Base-by-base conservation (phyloP, 1,284 basidiomycete genomes). In the Ganoderma resinaceum region DNA sequence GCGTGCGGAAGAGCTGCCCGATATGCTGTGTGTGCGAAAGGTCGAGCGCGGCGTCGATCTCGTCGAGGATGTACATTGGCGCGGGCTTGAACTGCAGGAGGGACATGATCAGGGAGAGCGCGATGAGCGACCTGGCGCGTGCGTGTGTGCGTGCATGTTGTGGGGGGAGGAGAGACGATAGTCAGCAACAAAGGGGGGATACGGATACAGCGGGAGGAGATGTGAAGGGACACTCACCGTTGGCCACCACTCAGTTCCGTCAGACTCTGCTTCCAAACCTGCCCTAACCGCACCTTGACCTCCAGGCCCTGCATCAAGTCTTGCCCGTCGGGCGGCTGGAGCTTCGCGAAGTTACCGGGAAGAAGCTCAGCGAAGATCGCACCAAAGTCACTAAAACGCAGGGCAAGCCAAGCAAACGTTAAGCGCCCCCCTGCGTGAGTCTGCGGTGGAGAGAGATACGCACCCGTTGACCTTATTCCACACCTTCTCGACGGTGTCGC, bases 61-160 rank as follows among this genome's bases (percentile, higher is more conserved):
- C 98, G 82, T 99, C 98, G 29, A 99, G 88, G 77, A 99, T 99
- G 81, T 99, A 99, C 95, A 99, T 97, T 0, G 96, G 98, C n/a
- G 97, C 97, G 2, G 97, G 96, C 79, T 99, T 98, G 88, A 99
- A 99, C 81, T 99, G 97, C 42, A 99, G 88, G 49, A 99, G 87
- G 0, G 97, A 94, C 96, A 99, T 97, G 85, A 99, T 99, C 61
- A 99, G 87, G 12, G 96, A 98, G 2, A 99, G 87, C 0, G 97
- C 97, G 76, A 99, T 99, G 71, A 99, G 87, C 0, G 97, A 98
- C 70, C 95, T 97, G 64, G 8, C 35, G 35, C 23, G 43, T 9
- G 59, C 35, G 23, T 14, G 16, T 38, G 23, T 14, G n/a, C 43
- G 20, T 16, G 26, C 12, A 33, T 37, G 31, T 29, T 23, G 59